Conservation (phyloP, 148 eudicot genomes). For the Cornus kousa region DNA sequence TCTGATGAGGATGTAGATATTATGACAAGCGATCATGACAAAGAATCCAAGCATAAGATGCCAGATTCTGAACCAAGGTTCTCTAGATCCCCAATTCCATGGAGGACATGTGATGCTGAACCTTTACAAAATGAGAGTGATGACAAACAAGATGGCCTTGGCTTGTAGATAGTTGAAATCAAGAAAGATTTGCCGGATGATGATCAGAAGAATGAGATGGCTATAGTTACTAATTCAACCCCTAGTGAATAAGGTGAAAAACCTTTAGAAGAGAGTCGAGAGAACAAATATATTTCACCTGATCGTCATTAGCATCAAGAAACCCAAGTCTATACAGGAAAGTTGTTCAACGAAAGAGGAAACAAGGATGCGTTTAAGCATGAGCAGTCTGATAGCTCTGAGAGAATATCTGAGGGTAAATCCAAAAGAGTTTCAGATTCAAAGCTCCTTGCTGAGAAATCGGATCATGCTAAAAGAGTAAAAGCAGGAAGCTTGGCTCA, state of each 20-base stretch:
- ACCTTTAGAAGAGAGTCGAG: conserved; percentile 25
- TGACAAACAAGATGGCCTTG: conserved; percentile 53
- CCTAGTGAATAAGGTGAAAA: conserved; percentile 28
- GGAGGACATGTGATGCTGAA: conserved; percentile 33
- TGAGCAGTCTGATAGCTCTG: conserved; percentile 31
- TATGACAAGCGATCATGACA: conserved; percentile 73
- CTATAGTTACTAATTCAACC: conserved; percentile 20
- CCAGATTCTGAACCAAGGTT: conserved; percentile 39
- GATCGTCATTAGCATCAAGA: conserved; percentile 32
- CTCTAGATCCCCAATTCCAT: conserved; percentile 32
- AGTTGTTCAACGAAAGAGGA: conserved; percentile 30
- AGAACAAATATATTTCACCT: conserved; percentile 21
- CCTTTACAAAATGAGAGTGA: conserved; percentile 15
- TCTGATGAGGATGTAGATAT: conserved; percentile 95
- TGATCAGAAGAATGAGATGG: conserved; percentile 43
- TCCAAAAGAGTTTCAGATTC: conserved; percentile 52
- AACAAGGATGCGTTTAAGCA: conserved; percentile 33
- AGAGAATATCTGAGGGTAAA: conserved; percentile 45
- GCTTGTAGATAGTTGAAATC: conserved; percentile 59
- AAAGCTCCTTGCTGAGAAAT: conserved; percentile 41
- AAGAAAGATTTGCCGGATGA: conserved; percentile 48
- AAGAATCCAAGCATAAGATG: conserved; percentile 47
- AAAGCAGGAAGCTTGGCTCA: conserved; percentile 47
- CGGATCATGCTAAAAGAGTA: conserved; percentile 41
- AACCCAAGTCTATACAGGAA: conserved; percentile 19